These are phyloP conservation scores for Petunia axillaris DNA, from an alignment of 257 asterid species.

Conservation along the genomic window DNA sequence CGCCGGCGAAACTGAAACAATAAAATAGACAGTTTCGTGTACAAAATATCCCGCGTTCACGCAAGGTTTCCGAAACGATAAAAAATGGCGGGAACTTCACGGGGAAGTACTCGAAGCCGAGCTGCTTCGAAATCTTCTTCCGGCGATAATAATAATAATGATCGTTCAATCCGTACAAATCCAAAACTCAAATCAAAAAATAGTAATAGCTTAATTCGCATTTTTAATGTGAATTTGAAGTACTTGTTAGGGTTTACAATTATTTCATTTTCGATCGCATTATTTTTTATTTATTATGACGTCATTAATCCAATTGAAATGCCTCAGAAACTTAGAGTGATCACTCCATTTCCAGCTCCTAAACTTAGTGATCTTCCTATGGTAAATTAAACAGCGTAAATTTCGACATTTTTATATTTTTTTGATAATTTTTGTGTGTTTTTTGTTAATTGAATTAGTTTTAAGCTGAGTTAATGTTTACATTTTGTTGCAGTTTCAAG, in stretches of 20 bases:
- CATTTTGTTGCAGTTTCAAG: constrained; percentile 69
- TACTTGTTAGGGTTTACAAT: constrained; percentile 41
- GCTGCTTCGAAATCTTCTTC: constrained; percentile 32
- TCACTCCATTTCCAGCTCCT: constrained; percentile 91
- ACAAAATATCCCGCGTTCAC: too few relatives aligned
- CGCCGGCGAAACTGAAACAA: not conserved
- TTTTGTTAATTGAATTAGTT: constrained; percentile 18
- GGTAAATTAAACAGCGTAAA: constrained; percentile 43
- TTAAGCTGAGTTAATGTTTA: not conserved
- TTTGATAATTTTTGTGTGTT: not conserved
- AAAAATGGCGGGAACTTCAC: constrained; percentile 61
- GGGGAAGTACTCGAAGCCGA: constrained; percentile 52
- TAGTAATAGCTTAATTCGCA: constrained; percentile 43
- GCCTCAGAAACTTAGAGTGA: constrained; percentile 62
- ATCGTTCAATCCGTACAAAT: constrained; percentile 32
- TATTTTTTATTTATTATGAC: constrained; percentile 37
- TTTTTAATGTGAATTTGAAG: constrained; percentile 37
- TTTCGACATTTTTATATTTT: not conserved
- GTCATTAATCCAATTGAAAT: constrained; percentile 42
- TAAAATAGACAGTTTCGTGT: too few relatives aligned
- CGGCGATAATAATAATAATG: constrained; percentile 25
- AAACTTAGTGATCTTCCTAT: constrained; percentile 91
- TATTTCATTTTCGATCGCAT: constrained; percentile 44
- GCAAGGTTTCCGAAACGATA: not conserved
- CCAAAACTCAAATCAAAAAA: constrained; percentile 36